Evolutionary conservation across 257 asterid genomes (phyloP), one percentile per base, ranked within the genome.

Genomic region (Nicotiana benthamiana): DNA sequence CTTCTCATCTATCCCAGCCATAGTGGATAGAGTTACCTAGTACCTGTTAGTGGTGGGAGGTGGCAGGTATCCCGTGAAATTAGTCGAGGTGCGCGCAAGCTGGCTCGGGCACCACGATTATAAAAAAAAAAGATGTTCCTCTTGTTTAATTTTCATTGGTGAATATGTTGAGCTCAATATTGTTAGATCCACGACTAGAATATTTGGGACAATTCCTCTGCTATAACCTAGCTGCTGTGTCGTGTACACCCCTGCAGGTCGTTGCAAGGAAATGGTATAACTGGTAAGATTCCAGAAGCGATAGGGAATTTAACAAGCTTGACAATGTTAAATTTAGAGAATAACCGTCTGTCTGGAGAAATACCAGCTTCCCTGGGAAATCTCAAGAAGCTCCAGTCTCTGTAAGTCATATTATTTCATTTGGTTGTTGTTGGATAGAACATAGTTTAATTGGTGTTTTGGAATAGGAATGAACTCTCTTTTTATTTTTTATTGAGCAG

Each of bases 311-410:
- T 94, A 88, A 81, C 94, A 48, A 94, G 92, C 87, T 86, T 96
- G 90, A 87, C 93, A 10, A 94, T 90, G 94, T 87, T 96, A 85
- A 93, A 96, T 87, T 87, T 96, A 86, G 94, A 89, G 81, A 90
- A 90, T 77, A 96, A 96, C 85, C 84, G 30, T 79, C 85, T 96
- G 54, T 89, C 87, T 9, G 98, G 98, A 87, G 92, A 86, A 82
- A 90, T 96, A 86, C 99, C 99, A 9, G 80, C 90, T 89, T 91
- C 98, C 53, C 80, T 96, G 17, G 96, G 97, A 80, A 94, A 92
- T 83, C 94, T 96, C 48, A 88, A 86, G 87, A 87, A 43, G 67
- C 97, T 95, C 75, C 87, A 89, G 20, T 90, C 88, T 86, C 84
- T 96, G 99, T 92, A 88, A 91, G 99, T 80, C 28, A 18, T 63